Conservation (phyloP, 495 filamentous ascomycete species). For the Amniculicola lignicola region DNA sequence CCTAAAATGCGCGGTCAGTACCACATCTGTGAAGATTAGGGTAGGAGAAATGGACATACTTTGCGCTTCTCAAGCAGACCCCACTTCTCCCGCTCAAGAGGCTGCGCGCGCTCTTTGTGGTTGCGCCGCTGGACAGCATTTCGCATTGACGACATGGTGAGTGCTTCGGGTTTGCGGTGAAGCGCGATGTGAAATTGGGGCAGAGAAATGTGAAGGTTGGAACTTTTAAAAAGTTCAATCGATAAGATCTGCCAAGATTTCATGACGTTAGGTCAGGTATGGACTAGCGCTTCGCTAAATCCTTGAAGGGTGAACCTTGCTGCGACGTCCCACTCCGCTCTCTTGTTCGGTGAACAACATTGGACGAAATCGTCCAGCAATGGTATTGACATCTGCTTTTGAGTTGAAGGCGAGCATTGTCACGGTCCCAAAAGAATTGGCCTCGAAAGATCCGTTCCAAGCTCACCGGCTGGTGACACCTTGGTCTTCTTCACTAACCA, state of each 20-base stretch:
- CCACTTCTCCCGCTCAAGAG: slow-evolving; percentile 73
- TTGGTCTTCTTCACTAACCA: no score
- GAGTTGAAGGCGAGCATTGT: no score
- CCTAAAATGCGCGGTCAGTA: slow-evolving; percentile 46
- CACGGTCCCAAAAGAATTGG: no score
- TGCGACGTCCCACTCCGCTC: no score
- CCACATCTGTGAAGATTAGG: slow-evolving; percentile 2
- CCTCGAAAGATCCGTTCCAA: no score
- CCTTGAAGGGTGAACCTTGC: no score
- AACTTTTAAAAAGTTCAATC: not conserved
- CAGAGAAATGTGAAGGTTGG: not conserved
- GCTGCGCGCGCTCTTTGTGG: slow-evolving; percentile 86
- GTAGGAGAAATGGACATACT: slow-evolving; percentile 49
- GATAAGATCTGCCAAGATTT: not conserved
- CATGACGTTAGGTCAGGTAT: no score
- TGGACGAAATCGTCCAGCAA: no score
- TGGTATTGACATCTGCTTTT: no score
- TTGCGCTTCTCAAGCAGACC: slow-evolving; percentile 89
- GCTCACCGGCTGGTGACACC: no score
- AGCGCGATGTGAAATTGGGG: not conserved
- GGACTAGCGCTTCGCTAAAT: no score
- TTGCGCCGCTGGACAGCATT: slow-evolving; percentile 74
- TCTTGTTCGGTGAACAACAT: no score
- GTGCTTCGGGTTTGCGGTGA: not conserved
- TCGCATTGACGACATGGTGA: slow-evolving; percentile 72